Conservation (phyloP, 495 filamentous ascomycete species). For the Durotheca rogersii region DNA sequence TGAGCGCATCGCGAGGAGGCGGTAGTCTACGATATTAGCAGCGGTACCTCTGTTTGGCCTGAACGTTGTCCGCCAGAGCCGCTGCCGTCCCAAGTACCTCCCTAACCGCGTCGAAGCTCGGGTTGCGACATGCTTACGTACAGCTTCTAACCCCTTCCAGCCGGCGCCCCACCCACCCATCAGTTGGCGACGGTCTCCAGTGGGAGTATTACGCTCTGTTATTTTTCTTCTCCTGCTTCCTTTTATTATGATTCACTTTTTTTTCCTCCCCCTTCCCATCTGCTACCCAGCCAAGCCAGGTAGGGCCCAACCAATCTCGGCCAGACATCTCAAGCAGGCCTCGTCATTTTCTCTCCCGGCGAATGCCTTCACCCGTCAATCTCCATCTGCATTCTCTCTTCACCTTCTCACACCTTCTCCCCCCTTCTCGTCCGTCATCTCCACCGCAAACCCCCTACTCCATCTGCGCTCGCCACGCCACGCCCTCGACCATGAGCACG, state of each 20-base stretch:
- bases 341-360: slow-evolving; percentile 36
- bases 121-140: no score
- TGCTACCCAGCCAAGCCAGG: slow-evolving; percentile 24
- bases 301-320: slow-evolving; percentile 33
- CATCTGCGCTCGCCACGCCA: slow-evolving; percentile 7
- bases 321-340: slow-evolving; percentile 33
- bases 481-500: slow-evolving; percentile 31
- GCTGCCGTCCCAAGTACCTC: no score
- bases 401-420: slow-evolving; percentile 22
- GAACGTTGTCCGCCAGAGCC: no score
- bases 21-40: no score
- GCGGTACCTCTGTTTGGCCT: no score
- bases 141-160: no score
- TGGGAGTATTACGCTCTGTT: no score
- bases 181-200: no score
- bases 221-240: no score
- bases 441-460: slow-evolving; percentile 3
- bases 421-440: slow-evolving; percentile 18
- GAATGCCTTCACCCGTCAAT: slow-evolving; percentile 22
- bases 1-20: no score
- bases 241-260: slow-evolving; percentile 25
- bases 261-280: slow-evolving; percentile 10
- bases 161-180: no score
- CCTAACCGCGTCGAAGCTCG: no score
- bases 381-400: slow-evolving; percentile 21